phyloP scores from a whole-genome alignment of 1,284 basidiomycete species.

The Pseudozyma thailandica region DNA sequence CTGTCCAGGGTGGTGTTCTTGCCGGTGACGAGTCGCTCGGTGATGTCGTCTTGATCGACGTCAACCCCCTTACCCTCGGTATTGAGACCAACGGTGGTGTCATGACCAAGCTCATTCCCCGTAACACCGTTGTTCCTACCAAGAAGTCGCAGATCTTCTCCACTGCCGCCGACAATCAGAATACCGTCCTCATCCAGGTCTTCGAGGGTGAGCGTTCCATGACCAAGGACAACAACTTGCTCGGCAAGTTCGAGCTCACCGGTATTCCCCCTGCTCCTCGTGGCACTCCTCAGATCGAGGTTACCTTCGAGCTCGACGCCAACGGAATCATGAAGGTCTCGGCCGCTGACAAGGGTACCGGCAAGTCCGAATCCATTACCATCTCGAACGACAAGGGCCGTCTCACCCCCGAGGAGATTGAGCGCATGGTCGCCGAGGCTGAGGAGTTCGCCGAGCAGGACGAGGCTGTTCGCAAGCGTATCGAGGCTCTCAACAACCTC shows the following conservation, averaged over 20 bases:
- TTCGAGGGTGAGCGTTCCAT: slow-evolving; percentile 93
- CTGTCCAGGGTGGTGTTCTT: slow-evolving; percentile 96
- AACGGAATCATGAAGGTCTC: slow-evolving; percentile 68
- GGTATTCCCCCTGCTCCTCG: slow-evolving; percentile 93
- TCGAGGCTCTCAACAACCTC: slow-evolving; percentile 65
- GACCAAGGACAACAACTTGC: slow-evolving; percentile 97
- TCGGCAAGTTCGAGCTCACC: slow-evolving; percentile 94
- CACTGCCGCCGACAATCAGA: slow-evolving; percentile 70
- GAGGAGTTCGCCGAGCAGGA: slow-evolving; percentile 68
- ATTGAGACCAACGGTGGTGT: slow-evolving; percentile 99
- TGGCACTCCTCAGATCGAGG: slow-evolving; percentile 74
- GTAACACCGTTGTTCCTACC: slow-evolving; percentile 97
- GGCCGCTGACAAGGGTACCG: slow-evolving; percentile 67
- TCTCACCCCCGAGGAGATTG: slow-evolving; percentile 64
- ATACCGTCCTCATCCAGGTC: slow-evolving; percentile 76
- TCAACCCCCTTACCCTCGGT: slow-evolving; percentile 92
- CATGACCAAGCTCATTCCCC: slow-evolving; percentile 94
- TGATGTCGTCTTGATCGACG: slow-evolving; percentile 93
- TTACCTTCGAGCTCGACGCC: slow-evolving; percentile 68
- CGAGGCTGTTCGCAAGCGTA: slow-evolving; percentile 64
- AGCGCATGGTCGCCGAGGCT: slow-evolving; percentile 67
- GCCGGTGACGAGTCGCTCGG: slow-evolving; percentile 82
- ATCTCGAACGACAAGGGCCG: slow-evolving; percentile 68
- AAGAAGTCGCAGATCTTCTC: slow-evolving; percentile 99
- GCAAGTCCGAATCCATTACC: slow-evolving; percentile 65